phyloP scores from a whole-genome alignment of 306 rosid genomes.

The Macrotyloma uniflorum region DNA sequence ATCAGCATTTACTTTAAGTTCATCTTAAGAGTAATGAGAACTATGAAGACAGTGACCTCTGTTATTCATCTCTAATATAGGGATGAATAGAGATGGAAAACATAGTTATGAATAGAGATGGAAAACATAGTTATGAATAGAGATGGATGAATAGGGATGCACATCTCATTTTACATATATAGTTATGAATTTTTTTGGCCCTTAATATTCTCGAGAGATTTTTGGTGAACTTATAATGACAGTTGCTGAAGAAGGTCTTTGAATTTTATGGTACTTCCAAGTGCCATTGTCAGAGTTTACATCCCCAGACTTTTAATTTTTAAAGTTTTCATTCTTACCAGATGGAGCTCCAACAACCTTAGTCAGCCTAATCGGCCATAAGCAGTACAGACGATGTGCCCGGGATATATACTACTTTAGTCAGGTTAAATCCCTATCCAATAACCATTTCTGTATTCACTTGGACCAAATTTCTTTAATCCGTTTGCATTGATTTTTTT shows the following conservation, averaged over 20 bases:
- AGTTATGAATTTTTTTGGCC: neutral
- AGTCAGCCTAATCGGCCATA: constrained; percentile 86
- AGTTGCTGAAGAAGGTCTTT: constrained; percentile 5
- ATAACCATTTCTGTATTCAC: constrained; percentile 22
- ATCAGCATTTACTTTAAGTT: neutral
- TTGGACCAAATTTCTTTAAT: neutral
- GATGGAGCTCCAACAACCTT: constrained; percentile 92
- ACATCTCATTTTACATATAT: neutral
- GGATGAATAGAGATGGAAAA: too few species aligned
- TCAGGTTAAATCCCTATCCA: constrained; percentile 62
- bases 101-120: too few species aligned
- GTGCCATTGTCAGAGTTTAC: constrained; percentile 18
- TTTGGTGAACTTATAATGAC: constrained; percentile 3
- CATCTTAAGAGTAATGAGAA: too few species aligned
- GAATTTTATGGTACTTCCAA: constrained; percentile 2
- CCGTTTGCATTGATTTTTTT: neutral
- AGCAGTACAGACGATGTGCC: constrained; percentile 89
- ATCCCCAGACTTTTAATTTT: constrained; percentile 7
- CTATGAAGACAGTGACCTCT: too few species aligned
- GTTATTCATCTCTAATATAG: too few species aligned
- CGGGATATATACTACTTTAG: constrained; percentile 89
- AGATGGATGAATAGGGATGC: too few species aligned
- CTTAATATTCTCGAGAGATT: constrained; percentile 19
- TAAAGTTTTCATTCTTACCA: constrained; percentile 44
- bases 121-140: too few species aligned